These are phyloP conservation scores for Pelargonium citronellum DNA, from an alignment of 441 rosid genomes.

Conservation along the genomic window DNA sequence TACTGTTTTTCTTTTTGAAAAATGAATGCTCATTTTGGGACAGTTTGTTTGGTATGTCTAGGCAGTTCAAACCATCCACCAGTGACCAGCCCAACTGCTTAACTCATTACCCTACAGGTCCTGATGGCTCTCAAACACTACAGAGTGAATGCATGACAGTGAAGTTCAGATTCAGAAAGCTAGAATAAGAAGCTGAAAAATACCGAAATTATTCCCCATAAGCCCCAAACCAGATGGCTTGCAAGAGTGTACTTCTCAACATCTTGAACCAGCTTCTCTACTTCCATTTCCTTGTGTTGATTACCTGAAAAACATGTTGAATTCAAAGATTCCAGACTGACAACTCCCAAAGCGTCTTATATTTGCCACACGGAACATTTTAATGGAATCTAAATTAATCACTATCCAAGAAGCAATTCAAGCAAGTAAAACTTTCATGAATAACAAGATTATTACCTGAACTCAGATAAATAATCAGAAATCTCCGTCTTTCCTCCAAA, in stretches of 20 bases:
- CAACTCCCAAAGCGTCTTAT: background rate
- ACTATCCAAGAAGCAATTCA: background rate
- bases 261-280: conserved; percentile 41
- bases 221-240: conserved; percentile 62
- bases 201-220: conserved; percentile 83
- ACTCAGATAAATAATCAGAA: conserved; percentile 51
- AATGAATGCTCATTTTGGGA: no score
- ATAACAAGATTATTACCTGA: conserved; percentile 37
- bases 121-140: background rate
- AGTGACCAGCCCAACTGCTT: background rate
- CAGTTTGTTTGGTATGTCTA: background rate
- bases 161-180: conserved; percentile 1
- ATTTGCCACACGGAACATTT: background rate
- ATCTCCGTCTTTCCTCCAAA: conserved; percentile 60
- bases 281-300: conserved; percentile 30
- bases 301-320: conserved; percentile 19
- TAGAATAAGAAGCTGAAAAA: background rate
- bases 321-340: background rate
- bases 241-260: conserved; percentile 61
- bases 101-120: background rate
- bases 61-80: background rate
- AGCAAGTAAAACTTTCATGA: background rate
- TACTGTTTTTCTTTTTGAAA: no score
- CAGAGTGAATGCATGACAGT: background rate
- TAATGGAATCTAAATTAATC: background rate